Evolutionary conservation across 352 stramenopile genomes (phyloP).

Genomic region (Vaucheria bursata): DNA sequence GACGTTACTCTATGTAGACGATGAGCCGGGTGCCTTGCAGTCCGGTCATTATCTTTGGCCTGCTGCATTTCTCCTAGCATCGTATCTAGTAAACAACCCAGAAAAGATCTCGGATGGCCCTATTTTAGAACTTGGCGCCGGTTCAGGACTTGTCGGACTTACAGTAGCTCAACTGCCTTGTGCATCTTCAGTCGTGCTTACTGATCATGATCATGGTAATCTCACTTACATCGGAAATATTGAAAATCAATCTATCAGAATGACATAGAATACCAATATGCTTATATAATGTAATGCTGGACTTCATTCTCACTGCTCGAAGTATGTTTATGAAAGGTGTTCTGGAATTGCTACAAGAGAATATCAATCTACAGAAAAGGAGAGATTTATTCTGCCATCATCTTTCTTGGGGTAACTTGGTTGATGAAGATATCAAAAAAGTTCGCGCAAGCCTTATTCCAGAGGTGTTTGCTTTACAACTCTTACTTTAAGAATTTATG

Average conservation of each 20-base stretch:
- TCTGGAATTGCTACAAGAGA: not conserved
- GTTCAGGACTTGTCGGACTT: not conserved
- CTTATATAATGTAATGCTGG: too few species aligned
- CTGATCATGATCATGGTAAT: constrained; percentile 1
- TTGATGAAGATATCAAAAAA: too few species aligned
- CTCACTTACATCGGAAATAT: too few species aligned
- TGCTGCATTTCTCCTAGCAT: not conserved
- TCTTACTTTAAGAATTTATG: too few species aligned
- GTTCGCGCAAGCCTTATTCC: too few species aligned
- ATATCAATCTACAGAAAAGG: not conserved
- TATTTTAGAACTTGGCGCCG: not conserved
- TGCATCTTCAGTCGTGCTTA: not conserved
- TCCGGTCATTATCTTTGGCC: constrained; percentile 1
- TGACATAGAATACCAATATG: too few species aligned
- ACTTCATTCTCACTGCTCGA: too few species aligned
- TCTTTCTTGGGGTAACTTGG: too few species aligned
- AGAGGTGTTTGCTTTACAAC: too few species aligned
- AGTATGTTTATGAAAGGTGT: too few species aligned
- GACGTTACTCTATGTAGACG: not conserved
- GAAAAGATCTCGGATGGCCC: not conserved
- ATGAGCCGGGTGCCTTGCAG: not conserved
- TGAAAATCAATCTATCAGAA: too few species aligned
- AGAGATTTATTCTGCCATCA: too few species aligned
- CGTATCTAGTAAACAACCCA: not conserved
- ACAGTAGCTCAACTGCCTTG: not conserved